Conservation (phyloP, 768 basidiomycete genomes). For the Tephrocybe sp. region DNA sequence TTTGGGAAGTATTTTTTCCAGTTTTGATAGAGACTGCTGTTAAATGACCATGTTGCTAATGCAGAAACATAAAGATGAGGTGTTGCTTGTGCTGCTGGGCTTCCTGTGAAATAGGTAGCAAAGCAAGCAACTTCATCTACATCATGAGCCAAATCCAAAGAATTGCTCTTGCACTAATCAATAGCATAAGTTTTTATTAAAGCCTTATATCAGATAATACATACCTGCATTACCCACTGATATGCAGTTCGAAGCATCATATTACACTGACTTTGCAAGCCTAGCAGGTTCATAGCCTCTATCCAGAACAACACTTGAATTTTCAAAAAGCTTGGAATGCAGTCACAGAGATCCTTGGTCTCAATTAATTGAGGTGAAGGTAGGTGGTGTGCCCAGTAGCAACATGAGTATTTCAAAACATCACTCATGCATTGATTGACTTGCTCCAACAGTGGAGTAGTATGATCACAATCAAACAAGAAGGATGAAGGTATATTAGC, state of each 20-base stretch:
- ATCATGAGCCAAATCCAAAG: constrained; percentile 7
- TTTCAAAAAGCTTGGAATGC: no score
- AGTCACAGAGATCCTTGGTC: no score
- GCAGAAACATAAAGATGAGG: constrained; percentile 22
- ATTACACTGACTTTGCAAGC: constrained; percentile 15
- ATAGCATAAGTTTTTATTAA: not conserved
- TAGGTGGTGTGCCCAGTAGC: no score
- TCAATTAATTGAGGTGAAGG: no score
- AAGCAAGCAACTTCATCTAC: constrained; percentile 20
- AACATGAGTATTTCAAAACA: no score
- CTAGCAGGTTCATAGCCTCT: no score
- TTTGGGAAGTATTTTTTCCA: not conserved
- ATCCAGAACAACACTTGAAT: no score
- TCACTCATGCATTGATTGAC: no score
- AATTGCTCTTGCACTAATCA: not conserved
- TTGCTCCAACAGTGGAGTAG: no score
- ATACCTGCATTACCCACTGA: constrained; percentile 12
- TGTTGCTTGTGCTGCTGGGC: constrained; percentile 17
- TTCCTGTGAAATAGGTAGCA: constrained; percentile 17
- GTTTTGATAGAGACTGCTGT: not conserved
- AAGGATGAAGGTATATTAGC: no score
- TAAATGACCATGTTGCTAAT: constrained; percentile 18
- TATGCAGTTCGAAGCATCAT: constrained; percentile 15
- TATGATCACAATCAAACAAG: no score
- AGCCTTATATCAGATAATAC: not conserved